Base-by-base conservation (phyloP, 768 basidiomycete genomes). In the Mycena haematopus region DNA sequence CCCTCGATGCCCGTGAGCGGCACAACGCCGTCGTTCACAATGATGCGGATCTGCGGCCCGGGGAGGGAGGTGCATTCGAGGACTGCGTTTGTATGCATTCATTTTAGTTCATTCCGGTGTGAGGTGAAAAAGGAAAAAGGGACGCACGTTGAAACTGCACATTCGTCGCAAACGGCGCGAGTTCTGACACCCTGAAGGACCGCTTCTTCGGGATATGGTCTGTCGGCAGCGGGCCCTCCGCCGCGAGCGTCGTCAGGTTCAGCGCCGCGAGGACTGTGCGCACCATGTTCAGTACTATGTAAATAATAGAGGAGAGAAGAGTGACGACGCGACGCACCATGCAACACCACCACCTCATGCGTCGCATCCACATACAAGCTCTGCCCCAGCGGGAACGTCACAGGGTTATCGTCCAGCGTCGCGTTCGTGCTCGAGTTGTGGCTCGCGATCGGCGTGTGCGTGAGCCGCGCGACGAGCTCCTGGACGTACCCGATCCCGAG, bases 311-410 rank as follows among this genome's bases (percentile, higher is more conserved):
- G 19, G n/a, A 15, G 15, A 14, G 38, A 17, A 38, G 3, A 33
- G 31, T n/a, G n/a, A n/a, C n/a, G 36, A 36, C 11, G 14, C 36
- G 17, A 76, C 84, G 21, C 63, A 91, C 91, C 84, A 69, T 94
- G 90, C n/a, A 94, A 76, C 0, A 95, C 86, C 40, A 95, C 91
- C n/a, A 93, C 92, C 69, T 96, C 95, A 60, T 96, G 95, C 2
- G 91, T 92, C 7, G 92, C 92, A 71, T 96, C 95, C 8, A 94
- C 93, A 61, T 95, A 96, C 35, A 96, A 72, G 57, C 79, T 83
- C 56, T 92, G 85, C 25, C 82, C 76, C 1, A 93, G 79, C 8
- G 91, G 91, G 83, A 91, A 92, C 0, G 85, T 90, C 19, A 82
- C 79, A 0, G 80, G 77, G 66, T 83, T 86, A 62, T 90, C 83